Conservation (phyloP, 2,329 filamentous ascomycete species). For the Boeremia exigua region DNA sequence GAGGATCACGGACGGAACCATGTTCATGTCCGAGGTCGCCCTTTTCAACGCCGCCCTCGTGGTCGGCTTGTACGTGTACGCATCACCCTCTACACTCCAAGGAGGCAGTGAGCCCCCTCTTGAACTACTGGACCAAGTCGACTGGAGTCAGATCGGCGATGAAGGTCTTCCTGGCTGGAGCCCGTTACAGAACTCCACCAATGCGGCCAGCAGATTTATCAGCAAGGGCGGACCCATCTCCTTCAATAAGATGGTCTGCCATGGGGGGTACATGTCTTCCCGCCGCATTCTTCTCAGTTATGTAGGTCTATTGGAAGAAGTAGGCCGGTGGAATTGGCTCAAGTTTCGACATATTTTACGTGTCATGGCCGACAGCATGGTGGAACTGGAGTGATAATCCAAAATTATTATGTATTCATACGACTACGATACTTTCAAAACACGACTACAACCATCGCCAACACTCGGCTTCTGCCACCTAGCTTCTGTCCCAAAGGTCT, state of each 20-base stretch:
- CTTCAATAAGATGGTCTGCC: neutral
- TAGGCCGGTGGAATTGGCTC: neutral
- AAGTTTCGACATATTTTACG: neutral
- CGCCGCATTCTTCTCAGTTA: neutral
- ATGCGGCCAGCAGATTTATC: neutral
- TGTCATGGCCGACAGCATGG: neutral
- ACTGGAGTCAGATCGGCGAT: neutral
- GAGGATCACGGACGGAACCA: neutral
- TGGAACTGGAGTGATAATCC: neutral
- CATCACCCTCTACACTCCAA: neutral
- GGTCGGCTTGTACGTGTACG: neutral
- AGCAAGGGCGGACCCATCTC: neutral
- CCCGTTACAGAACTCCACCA: neutral
- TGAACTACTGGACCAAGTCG: neutral
- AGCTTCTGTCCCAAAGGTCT: conserved; percentile 1
- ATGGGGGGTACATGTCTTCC: neutral
- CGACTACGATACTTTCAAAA: neutral
- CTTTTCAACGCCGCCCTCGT: neutral
- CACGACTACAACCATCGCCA: neutral
- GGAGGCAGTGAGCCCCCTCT: neutral
- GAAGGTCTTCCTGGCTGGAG: neutral
- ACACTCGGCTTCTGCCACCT: neutral
- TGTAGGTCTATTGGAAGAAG: neutral
- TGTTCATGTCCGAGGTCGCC: neutral
- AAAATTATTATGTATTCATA: neutral